A percentile compares a stretch with the other conserved stretches of the same genome.
phyloP scores from a whole-genome alignment of 768 basidiomycete species.

The Terana coerulea region DNA sequence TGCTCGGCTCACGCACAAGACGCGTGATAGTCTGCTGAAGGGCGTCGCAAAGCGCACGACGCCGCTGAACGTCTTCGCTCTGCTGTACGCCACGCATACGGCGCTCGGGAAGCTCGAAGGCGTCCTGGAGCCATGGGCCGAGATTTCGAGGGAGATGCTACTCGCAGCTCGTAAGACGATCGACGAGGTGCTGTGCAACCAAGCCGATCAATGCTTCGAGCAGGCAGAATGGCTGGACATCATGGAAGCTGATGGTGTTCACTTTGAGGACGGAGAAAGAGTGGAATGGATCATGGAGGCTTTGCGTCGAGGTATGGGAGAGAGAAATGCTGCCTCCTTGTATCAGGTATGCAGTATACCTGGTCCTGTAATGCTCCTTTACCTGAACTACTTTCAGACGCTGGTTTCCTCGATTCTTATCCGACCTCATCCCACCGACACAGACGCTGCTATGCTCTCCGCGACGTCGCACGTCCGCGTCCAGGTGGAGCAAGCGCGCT shows the following conservation, averaged over 20 bases:
- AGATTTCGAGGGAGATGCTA: conserved; percentile 64
- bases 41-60: conserved; percentile 70
- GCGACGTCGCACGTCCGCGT: conserved; percentile 67
- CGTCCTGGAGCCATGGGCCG: conserved; percentile 71
- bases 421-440: conserved; percentile 57
- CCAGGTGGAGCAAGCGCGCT: conserved; percentile 67
- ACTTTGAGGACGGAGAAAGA: conserved; percentile 75
- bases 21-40: conserved; percentile 65
- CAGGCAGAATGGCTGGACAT: conserved; percentile 71
- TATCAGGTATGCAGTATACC: conserved; percentile 63
- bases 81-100: conserved; percentile 64
- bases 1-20: conserved; percentile 59
- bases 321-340: conserved; percentile 57
- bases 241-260: conserved; percentile 66
- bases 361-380: background rate
- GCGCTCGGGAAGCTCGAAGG: conserved; percentile 52
- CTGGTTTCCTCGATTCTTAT: conserved; percentile 73
- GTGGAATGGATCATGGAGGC: conserved; percentile 75
- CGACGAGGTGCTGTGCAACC: conserved; percentile 55
- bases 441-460: conserved; percentile 57
- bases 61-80: conserved; percentile 60
- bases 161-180: conserved; percentile 54
- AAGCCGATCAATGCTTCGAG: conserved; percentile 63
- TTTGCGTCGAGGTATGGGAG: conserved; percentile 56
- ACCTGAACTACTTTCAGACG: conserved; percentile 37